Base-by-base conservation (phyloP, 164 flowering plant genomes). In the Vitis amurensis region DNA sequence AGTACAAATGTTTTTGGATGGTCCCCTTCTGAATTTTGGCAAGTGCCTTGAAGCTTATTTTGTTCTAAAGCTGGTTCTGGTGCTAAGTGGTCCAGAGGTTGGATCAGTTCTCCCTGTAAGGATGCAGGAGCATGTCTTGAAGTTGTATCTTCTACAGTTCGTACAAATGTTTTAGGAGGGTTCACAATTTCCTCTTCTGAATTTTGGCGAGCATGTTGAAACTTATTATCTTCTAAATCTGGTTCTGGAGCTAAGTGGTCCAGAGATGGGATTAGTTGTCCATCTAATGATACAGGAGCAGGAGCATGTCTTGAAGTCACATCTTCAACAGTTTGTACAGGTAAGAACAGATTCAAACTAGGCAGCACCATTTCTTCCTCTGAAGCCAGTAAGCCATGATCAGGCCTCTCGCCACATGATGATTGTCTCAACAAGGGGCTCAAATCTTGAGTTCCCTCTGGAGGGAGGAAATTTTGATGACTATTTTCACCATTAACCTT, bases 351-450 rank as follows among this genome's bases (percentile, higher is more conserved):
- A 48, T 62, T 61, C 8, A 63, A n/a, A 73, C 49, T 70, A 48
- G 73, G 72, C 58, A 75, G 72, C n/a, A 16, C 64, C 16, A 47
- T 55, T 71, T 76, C 82, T 68, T 56, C 73, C 27, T 68, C 79
- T 7, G 17, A 57, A 73, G 49, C 61, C 75, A 48, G 23, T 16
- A 64, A 74, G 77, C 44, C 77, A 67, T 69, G 55, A 62, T 70
- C 79, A 68, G 64, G 81, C 56, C 49, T 72, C 64, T 66, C 66
- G 31, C 59, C 50, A 61, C 61, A 13, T 10, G n/a, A 64, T 12
- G 83, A 70, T 51, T 60, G 61, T 17, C 66, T 16, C 50, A 70
- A 48, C 47, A 59, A 63, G 23, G 73, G 74, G 30, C 66, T 73
- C 19, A n/a, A 30, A 9, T 66, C 72, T 60, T 80, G 69, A 44